Percentiles rank a stretch among this genome's conserved stretches.
Conservation (phyloP, 2,329 filamentous ascomycete genomes). For the Juglanconis oblonga region DNA sequence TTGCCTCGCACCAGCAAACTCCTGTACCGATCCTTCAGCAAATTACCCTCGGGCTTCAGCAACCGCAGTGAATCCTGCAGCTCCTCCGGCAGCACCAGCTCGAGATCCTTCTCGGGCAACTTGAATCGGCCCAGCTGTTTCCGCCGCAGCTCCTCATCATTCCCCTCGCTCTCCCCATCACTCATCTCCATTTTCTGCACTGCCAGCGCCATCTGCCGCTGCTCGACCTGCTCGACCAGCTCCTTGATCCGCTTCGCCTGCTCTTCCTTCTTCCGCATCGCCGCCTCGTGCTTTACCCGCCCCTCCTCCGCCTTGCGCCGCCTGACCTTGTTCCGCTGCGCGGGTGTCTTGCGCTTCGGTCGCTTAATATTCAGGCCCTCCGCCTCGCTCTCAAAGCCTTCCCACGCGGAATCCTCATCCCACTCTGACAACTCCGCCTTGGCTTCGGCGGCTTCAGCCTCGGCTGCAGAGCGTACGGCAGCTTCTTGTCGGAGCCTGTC, state of each 20-base stretch:
- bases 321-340: conserved; percentile 84
- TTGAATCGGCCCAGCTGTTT: conserved; percentile 71
- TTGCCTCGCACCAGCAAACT: conserved; percentile 86
- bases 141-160: conserved; percentile 64
- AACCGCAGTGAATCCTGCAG: conserved; percentile 76
- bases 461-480: conserved; percentile 65
- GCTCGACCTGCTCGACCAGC: conserved; percentile 61
- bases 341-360: conserved; percentile 79
- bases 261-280: conserved; percentile 68
- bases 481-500: conserved; percentile 68
- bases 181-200: conserved; percentile 40
- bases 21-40: conserved; percentile 87
- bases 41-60: conserved; percentile 91
- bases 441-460: conserved; percentile 71
- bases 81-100: conserved; percentile 80
- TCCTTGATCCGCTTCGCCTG: conserved; percentile 71
- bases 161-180: conserved; percentile 53
- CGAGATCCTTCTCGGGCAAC: conserved; percentile 74
- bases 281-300: conserved; percentile 69
- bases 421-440: conserved; percentile 65
- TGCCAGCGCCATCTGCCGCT: conserved; percentile 51
- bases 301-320: conserved; percentile 85
- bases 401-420: conserved; percentile 91
- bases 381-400: conserved; percentile 79
- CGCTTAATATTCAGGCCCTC: conserved; percentile 72